These are phyloP conservation scores for Eremothecium coryli DNA, from an alignment of 1,139 yeast species.

Conservation along the genomic window DNA sequence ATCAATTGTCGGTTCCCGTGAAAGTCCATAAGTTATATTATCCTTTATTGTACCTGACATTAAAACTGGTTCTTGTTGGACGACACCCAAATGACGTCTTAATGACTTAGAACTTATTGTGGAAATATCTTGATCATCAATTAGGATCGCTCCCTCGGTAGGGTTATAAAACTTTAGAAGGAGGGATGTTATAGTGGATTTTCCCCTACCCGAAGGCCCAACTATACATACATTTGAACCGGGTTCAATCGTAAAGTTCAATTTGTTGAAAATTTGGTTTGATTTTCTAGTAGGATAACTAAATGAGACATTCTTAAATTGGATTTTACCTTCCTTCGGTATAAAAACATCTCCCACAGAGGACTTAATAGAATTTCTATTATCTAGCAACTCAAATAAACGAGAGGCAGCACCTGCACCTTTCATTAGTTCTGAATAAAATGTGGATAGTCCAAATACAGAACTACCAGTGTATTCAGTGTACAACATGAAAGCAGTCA, in stretches of 20 bases:
- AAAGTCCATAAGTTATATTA: constrained; percentile 72
- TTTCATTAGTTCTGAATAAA: constrained; percentile 89
- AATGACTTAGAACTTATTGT: constrained; percentile 64
- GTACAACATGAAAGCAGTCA: constrained; percentile 87
- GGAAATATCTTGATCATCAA: constrained; percentile 63
- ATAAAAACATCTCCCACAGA: constrained; percentile 43
- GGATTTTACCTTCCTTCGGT: constrained; percentile 36
- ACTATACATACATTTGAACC: constrained; percentile 91
- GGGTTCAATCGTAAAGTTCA: constrained; percentile 59
- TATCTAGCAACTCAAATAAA: constrained; percentile 76
- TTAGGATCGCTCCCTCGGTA: constrained; percentile 47
- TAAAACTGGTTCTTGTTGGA: constrained; percentile 89
- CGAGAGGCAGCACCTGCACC: constrained; percentile 96
- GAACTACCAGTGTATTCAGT: constrained; percentile 89
- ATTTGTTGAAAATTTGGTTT: constrained; percentile 52
- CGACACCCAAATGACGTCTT: constrained; percentile 72
- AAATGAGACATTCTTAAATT: constrained; percentile 59
- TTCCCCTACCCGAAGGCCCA: constrained; percentile 95
- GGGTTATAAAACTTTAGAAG: constrained; percentile 79
- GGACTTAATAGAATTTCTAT: constrained; percentile 59
- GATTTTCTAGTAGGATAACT: constrained; percentile 83
- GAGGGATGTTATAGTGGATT: constrained; percentile 79
- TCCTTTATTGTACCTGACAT: constrained; percentile 86
- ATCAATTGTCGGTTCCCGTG: constrained; percentile 36
- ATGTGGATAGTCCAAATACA: constrained; percentile 80